These are phyloP conservation scores for Citrus hindsii DNA, from an alignment of 345 rosid species.

Conservation along the genomic window DNA sequence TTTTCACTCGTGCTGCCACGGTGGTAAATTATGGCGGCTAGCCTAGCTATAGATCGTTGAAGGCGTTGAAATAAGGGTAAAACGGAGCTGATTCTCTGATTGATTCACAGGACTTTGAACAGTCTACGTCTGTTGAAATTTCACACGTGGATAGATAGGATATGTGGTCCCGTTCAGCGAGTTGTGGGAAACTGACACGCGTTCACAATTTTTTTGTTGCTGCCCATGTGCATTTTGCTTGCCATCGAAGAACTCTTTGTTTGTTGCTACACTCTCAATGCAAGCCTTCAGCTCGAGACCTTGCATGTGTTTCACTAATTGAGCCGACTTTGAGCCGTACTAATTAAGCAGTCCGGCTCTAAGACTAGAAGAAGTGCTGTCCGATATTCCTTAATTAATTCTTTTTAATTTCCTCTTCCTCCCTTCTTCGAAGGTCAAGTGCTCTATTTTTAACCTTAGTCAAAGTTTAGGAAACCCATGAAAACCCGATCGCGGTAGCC, in stretches of 20 bases:
- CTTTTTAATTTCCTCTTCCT: not conserved
- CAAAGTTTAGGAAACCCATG: not conserved
- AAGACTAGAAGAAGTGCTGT: too few relatives aligned
- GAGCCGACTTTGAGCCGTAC: constrained; percentile 1
- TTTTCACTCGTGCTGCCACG: not conserved
- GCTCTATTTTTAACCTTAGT: not conserved
- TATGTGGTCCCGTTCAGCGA: constrained; percentile 33
- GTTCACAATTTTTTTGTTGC: constrained; percentile 18
- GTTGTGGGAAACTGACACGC: constrained; percentile 27
- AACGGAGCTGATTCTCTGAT: constrained; percentile 1
- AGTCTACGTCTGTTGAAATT: not conserved
- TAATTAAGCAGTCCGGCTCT: not conserved
- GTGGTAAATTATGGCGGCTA: constrained; percentile 27
- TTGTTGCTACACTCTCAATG: constrained; percentile 2
- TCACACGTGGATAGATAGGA: constrained; percentile 32
- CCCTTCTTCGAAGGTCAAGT: not conserved
- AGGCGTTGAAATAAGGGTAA: not conserved
- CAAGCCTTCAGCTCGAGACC: not conserved
- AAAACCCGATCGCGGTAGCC: not conserved
- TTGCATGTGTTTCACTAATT: not conserved
- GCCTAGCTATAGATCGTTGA: not conserved
- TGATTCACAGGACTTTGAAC: constrained; percentile 17
- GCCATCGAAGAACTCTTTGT: constrained; percentile 17
- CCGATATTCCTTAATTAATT: not conserved
- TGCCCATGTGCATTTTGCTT: constrained; percentile 45